Evolutionary conservation across 129 eudicot species (phyloP), one percentile per base, ranked within the genome.

Genomic region (Rutidosis leptorrhynchoides): DNA sequence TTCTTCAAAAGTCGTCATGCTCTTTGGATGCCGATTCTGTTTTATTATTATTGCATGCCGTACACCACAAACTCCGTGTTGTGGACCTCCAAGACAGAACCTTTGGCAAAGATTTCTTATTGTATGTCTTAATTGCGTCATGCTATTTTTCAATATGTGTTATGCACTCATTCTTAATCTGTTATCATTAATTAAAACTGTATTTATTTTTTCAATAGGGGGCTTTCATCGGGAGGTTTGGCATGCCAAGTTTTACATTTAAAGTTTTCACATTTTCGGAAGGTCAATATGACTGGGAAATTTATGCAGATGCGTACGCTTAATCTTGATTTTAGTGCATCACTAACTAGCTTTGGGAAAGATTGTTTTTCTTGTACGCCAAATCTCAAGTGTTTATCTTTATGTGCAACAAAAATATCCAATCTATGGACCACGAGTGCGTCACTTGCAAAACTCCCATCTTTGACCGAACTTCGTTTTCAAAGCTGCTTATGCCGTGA

Each of bases 281-380:
- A 85, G 84, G 89, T 93, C 75, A 84, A 81, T 69, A 85, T 88
- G 87, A 75, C 72, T 25, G 98, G 98, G 63, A 80, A 73, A 15
- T 93, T 93, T 70, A 46, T 45, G 77, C 85, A 74, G 37, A 83
- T 93, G 80, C 89, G 69, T 29, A 78, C 87, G 0, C 95, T 93
- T 53, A 88, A 88, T 65, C 81, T 93, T 58, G 98, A 93, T 86
- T 93, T 93, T 74, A 88, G 98, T 77, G 82, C 86, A 68, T 93
- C 98, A 24, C 89, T 93, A 56, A 67, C 84, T 43, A 80, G 76
- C 60, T 83, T 93, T 48, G 90, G 93, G 28, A 87, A 93, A 78
- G 95, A 83, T 73, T 93, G 96, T 58, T 93, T 93, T 74, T 25
- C 85, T 57, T 77, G 77, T 64, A 93, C 88, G 98, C 98, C 98